A percentile compares a stretch with the other conserved stretches of the same genome.
Conservation (phyloP, 495 filamentous ascomycete species). For the Tuber microsphaerosporum region DNA sequence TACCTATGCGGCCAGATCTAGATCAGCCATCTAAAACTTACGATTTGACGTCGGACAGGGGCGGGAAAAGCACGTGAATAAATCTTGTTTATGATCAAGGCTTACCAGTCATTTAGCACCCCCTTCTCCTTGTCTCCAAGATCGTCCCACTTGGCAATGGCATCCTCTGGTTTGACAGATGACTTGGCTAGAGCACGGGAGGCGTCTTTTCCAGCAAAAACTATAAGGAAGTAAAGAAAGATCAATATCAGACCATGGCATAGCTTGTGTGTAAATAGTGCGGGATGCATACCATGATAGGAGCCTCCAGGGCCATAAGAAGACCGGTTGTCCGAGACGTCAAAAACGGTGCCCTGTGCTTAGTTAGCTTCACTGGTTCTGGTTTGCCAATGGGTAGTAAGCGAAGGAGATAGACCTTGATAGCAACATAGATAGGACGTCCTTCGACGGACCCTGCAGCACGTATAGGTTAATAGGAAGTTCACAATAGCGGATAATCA, state of each 20-base stretch:
- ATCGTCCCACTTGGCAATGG: slow-evolving; percentile 73
- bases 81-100: neutral
- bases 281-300: slow-evolving; percentile 63
- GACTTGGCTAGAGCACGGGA: slow-evolving; percentile 81
- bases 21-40: neutral
- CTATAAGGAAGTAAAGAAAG: slow-evolving; percentile 45
- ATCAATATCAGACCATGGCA: slow-evolving; percentile 1
- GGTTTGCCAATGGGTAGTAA: neutral
- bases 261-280: slow-evolving; percentile 8
- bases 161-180: slow-evolving; percentile 79
- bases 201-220: slow-evolving; percentile 91
- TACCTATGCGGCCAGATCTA: slow-evolving; percentile 41
- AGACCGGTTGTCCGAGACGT: slow-evolving; percentile 71
- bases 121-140: slow-evolving; percentile 80
- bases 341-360: slow-evolving; percentile 73
- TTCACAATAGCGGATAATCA: neutral
- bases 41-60: neutral
- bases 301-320: slow-evolving; percentile 68
- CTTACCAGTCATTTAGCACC: slow-evolving; percentile 72
- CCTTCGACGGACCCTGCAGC: slow-evolving; percentile 54
- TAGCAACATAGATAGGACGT: slow-evolving; percentile 79
- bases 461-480: neutral
- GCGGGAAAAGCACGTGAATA: neutral
- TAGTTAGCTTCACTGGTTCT: slow-evolving; percentile 15
- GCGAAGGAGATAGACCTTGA: slow-evolving; percentile 56